Base-by-base conservation (phyloP, 192 early-diverging fungal species). In the Coemansia sp. region DNA sequence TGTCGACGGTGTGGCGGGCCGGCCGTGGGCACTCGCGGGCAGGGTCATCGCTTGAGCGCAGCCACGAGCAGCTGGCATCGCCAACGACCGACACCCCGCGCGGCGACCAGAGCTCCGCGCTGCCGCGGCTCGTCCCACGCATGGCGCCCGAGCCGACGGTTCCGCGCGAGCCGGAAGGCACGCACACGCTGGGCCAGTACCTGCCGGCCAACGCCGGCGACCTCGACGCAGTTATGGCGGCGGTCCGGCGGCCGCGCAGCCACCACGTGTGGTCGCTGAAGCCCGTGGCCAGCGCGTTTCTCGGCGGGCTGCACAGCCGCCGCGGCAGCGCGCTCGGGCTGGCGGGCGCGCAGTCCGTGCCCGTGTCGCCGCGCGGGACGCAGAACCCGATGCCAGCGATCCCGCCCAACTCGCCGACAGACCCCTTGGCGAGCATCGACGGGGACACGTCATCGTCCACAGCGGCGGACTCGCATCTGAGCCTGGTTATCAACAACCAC, bases 91-190 rank as follows among this genome's bases (percentile, higher is more conserved):
- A 50, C 0, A 18, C 49, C 16, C 53, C 35, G 1, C 19, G 4
- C 4, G 43, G 19, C 19, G 43, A 43, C 16, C 45, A 3, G 18
- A 21, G 56, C 59, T 21, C 19, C n/a, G 29, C 23, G 3, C 54
- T 66, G 22, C 63, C 64, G 12, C 40, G 64, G 2, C 44, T 72
- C 35, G 9, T 22, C 4, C 47, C 33, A 0, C 55, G 55, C 23
- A 28, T 27, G 18, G 33, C 64, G 28, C 67, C 73, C 4, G 67
- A 60, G 22, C 52, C 60, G 2, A 64, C 64, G 0, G 59, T 58
- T 5, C 70, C 70, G 2, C 32, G 44, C 16, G 56, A 54, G 23
- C n/a, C n/a, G 8, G 35, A 38, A 3, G 35, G 35, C 0, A 16
- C 23, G 44, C 16, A 14, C 27, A 3, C 21, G 38, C 23, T 55